Evolutionary conservation across 257 asterid genomes (phyloP).

Genomic region (Nemophila menziesii): DNA sequence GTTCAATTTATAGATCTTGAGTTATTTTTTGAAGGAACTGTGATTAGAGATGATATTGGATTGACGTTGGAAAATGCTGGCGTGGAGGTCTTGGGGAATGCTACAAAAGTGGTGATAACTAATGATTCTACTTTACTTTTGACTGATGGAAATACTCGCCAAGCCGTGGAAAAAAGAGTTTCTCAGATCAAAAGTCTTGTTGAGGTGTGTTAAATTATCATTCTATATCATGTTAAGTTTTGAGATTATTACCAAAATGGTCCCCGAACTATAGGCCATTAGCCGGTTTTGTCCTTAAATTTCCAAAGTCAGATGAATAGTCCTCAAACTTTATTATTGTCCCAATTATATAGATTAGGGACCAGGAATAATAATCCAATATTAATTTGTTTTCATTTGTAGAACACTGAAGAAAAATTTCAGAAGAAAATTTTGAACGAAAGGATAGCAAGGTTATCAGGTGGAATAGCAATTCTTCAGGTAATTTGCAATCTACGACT

Average conservation of each 20-base stretch:
- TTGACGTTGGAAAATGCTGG: constrained; percentile 50
- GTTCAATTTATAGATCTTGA: background rate
- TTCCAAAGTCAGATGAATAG: too few relatives aligned
- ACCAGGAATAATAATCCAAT: too few relatives aligned
- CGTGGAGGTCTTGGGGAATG: constrained; percentile 52
- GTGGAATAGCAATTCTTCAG: constrained; percentile 71
- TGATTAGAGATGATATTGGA: constrained; percentile 71
- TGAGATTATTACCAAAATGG: too few relatives aligned
- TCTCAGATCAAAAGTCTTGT: constrained; percentile 56
- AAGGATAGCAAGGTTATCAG: constrained; percentile 74
- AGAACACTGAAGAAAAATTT: constrained; percentile 65
- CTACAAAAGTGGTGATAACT: constrained; percentile 59
- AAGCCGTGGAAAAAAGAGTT: constrained; percentile 45
- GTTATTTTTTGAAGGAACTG: constrained; percentile 36
- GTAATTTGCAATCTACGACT: constrained; percentile 20
- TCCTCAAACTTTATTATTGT: too few relatives aligned
- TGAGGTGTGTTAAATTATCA: constrained; percentile 29
- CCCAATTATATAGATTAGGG: too few relatives aligned
- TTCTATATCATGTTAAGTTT: too few relatives aligned
- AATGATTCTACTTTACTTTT: constrained; percentile 68
- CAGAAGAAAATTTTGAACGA: constrained; percentile 62
- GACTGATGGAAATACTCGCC: constrained; percentile 53
- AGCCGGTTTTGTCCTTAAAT: too few relatives aligned
- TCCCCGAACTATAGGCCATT: too few relatives aligned
- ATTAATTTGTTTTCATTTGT: constrained; percentile 12